Conservation (phyloP, 768 basidiomycete genomes). For the Rhodosporidiobolus odoratus region DNA sequence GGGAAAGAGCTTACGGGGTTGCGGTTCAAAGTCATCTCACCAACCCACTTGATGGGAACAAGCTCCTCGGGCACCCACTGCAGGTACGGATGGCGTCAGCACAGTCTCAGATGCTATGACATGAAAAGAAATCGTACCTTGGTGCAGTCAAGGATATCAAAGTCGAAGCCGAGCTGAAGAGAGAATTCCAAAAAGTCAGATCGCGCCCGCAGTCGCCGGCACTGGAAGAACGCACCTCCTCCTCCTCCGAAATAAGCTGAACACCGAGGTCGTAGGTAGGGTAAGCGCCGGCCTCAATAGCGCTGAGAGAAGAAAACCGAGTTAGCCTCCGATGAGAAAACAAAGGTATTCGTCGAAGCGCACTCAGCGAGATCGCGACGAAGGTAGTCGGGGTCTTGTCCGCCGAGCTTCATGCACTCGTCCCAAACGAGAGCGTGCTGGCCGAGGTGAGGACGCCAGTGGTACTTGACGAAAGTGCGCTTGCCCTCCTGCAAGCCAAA, state of each 20-base stretch:
- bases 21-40: constrained; percentile 51
- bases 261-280: constrained; percentile 77
- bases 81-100: too few relatives aligned
- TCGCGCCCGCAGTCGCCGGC: too few relatives aligned
- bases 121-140: too few relatives aligned
- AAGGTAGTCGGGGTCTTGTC: constrained; percentile 87
- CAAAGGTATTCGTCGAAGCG: background rate
- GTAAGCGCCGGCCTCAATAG: constrained; percentile 64
- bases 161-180: too few relatives aligned
- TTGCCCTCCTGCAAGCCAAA: constrained; percentile 51
- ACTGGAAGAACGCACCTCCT: too few relatives aligned
- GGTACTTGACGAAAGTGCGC: constrained; percentile 79
- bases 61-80: constrained; percentile 62
- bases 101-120: too few relatives aligned
- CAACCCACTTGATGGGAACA: constrained; percentile 66
- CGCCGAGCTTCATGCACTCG: constrained; percentile 72
- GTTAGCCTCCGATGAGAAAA: background rate
- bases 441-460: constrained; percentile 67
- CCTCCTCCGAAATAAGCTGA: constrained; percentile 62
- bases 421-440: constrained; percentile 83
- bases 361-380: constrained; percentile 72
- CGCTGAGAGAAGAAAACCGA: constrained; percentile 42
- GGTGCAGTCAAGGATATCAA: constrained; percentile 75
- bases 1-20: constrained; percentile 43
- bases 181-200: too few relatives aligned